Evolutionary conservation across 1,284 basidiomycete genomes (phyloP).

Genomic region (Moniliella sp.): DNA sequence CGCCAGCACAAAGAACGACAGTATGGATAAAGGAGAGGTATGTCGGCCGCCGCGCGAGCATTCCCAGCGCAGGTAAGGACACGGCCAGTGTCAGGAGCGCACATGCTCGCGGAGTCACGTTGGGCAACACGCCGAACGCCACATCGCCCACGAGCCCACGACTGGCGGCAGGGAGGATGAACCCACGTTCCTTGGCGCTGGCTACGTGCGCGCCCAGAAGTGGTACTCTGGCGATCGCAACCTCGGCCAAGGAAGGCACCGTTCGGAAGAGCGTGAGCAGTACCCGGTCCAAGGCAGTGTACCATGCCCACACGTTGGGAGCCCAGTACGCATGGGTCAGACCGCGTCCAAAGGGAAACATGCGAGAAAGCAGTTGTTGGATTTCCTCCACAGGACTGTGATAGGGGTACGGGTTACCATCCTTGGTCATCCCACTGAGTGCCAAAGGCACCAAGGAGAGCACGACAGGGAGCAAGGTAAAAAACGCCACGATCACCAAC

Average conservation of each 20-base stretch:
- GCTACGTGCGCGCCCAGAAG: slow-evolving; percentile 4
- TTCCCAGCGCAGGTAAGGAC: slow-evolving; percentile 35
- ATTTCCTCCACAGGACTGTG: too few relatives aligned
- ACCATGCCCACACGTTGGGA: slow-evolving; percentile 71
- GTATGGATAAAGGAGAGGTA: slow-evolving; percentile 68
- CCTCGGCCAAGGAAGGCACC: slow-evolving; percentile 2
- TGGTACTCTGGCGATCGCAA: too few relatives aligned
- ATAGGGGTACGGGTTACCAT: not conserved
- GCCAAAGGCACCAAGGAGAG: slow-evolving; percentile 61
- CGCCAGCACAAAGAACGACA: slow-evolving; percentile 66
- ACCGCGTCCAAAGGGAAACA: slow-evolving; percentile 82
- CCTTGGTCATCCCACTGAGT: slow-evolving; percentile 37
- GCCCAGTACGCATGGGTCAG: slow-evolving; percentile 95
- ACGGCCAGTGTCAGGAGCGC: slow-evolving; percentile 51
- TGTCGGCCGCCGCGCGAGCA: slow-evolving; percentile 60
- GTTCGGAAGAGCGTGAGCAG: slow-evolving; percentile 12
- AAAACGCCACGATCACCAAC: slow-evolving; percentile 58
- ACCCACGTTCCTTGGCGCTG: slow-evolving; percentile 3
- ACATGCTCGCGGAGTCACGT: slow-evolving; percentile 59
- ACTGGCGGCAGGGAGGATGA: slow-evolving; percentile 44
- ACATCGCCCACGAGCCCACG: slow-evolving; percentile 80
- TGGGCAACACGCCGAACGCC: slow-evolving; percentile 64
- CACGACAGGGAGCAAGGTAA: slow-evolving; percentile 57
- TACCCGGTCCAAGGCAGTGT: slow-evolving; percentile 57
- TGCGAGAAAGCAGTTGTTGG: slow-evolving; percentile 52